Percentiles rank a stretch among this genome's conserved stretches.
These are phyloP conservation scores for Canavalia ensiformis DNA, from an alignment of 306 rosid genomes.

Conservation along the genomic window DNA sequence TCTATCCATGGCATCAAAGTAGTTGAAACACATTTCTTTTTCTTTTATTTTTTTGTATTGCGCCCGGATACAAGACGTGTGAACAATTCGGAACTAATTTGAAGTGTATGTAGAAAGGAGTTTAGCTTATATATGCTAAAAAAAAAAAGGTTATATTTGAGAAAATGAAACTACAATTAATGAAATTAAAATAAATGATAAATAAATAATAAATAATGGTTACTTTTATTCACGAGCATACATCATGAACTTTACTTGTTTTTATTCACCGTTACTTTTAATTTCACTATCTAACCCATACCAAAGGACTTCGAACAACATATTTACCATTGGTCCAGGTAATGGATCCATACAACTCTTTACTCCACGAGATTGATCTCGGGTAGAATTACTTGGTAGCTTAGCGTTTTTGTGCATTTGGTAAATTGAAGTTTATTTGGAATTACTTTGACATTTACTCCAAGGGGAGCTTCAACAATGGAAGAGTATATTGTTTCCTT, in stretches of 20 bases:
- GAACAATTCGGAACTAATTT: not conserved
- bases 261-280: not conserved
- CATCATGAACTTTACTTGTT: not conserved
- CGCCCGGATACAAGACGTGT: not conserved
- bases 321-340: conserved; percentile 72
- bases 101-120: not conserved
- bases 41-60: not conserved
- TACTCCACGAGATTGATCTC: conserved; percentile 51
- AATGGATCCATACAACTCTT: conserved; percentile 51
- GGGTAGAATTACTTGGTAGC: conserved; percentile 71
- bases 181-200: not conserved
- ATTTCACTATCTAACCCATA: conserved; percentile 44
- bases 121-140: too few species aligned
- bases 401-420: conserved; percentile 54
- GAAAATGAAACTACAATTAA: not conserved
- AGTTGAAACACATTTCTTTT: too few species aligned
- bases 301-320: conserved; percentile 71
- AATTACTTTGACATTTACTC: conserved; percentile 61
- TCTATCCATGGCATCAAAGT: too few species aligned
- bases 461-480: conserved; percentile 61
- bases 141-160: not conserved
- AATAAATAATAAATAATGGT: not conserved
- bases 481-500: conserved; percentile 57
- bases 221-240: not conserved
- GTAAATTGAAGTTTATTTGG: conserved; percentile 70